Conservation (phyloP, 192 early-diverging fungal genomes). For the Gigaspora rosea region DNA sequence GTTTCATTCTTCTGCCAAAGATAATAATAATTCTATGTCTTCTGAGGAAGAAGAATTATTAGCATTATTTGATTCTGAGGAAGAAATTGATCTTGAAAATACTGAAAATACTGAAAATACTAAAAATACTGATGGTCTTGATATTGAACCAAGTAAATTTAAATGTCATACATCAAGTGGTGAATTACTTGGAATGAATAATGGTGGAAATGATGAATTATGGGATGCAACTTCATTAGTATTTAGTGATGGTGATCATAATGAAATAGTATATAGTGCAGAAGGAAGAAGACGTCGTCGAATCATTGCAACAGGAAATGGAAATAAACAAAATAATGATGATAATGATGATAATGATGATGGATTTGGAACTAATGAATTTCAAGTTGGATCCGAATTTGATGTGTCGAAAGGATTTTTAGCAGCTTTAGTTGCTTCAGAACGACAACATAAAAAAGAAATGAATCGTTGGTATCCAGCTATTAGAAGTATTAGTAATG, state of each 20-base stretch:
- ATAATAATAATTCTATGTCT: too few species aligned
- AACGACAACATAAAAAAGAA: constrained; percentile 31
- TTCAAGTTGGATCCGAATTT: constrained; percentile 28
- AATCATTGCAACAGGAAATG: background rate
- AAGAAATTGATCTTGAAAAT: background rate
- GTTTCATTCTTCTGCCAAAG: background rate
- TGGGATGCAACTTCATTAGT: background rate
- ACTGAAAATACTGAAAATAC: constrained; percentile 2
- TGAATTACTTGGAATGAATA: background rate
- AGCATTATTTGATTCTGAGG: constrained; percentile 24
- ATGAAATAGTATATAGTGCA: background rate
- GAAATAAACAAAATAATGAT: background rate
- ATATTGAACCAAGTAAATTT: too few species aligned
- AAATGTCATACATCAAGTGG: too few species aligned
- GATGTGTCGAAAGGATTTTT: constrained; percentile 29
- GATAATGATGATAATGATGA: background rate
- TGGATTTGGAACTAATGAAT: background rate
- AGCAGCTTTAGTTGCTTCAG: constrained; percentile 19
- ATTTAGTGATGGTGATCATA: constrained; percentile 10
- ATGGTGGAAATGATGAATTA: background rate
- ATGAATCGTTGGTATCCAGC: constrained; percentile 29
- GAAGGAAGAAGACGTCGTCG: background rate
- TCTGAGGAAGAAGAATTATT: constrained; percentile 17
- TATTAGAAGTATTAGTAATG: constrained; percentile 18
- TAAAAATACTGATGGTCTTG: too few species aligned